These are phyloP conservation scores for Diutina siamensis DNA, from an alignment of 1,139 yeast genomes.

Conservation along the genomic window DNA sequence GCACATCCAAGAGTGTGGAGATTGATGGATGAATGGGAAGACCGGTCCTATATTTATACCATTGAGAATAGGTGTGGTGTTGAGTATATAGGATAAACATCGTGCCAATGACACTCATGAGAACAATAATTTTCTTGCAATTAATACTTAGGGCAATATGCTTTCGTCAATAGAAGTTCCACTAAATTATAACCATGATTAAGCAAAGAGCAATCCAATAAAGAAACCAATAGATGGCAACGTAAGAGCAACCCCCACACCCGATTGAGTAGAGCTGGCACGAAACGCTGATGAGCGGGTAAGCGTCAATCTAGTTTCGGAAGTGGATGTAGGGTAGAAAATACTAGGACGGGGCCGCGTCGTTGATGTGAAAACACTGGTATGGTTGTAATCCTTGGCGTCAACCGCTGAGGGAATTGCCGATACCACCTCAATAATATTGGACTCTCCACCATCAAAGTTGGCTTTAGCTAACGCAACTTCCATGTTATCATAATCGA, in stretches of 20 bases:
- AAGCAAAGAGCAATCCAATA: neutral
- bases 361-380: neutral
- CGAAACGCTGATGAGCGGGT: neutral
- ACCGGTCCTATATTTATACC: no score
- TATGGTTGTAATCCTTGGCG: neutral
- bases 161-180: no score
- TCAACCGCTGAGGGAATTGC: neutral
- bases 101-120: no score
- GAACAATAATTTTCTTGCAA: no score
- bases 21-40: no score
- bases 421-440: constrained; percentile 13
- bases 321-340: neutral
- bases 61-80: no score
- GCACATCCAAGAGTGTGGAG: no score
- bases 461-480: constrained; percentile 21
- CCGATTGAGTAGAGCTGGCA: neutral
- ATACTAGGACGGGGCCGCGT: neutral
- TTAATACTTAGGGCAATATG: no score
- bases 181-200: no score
- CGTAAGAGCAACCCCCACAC: neutral
- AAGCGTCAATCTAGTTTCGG: neutral
- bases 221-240: neutral
- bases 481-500: constrained; percentile 9
- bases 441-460: constrained; percentile 41
- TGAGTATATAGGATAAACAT: no score